These are phyloP conservation scores for Ehretia macrophylla DNA, from an alignment of 257 asterid species.

Conservation along the genomic window DNA sequence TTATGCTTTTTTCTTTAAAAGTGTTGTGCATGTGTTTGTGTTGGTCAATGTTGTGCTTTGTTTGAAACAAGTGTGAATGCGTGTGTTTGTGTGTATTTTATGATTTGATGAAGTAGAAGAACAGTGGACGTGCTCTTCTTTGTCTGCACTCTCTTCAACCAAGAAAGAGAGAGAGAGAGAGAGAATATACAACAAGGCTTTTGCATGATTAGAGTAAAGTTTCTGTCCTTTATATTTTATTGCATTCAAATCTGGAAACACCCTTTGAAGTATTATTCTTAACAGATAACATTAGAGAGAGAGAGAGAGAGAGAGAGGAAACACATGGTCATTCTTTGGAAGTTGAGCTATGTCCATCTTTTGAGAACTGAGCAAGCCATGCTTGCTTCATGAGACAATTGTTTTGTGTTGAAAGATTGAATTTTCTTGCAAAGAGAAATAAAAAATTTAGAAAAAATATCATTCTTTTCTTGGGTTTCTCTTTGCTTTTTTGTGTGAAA, in stretches of 20 bases:
- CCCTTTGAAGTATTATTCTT: slow-evolving; percentile 17
- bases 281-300: slow-evolving; percentile 12
- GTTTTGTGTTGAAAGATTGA: background rate
- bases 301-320: slow-evolving; percentile 26
- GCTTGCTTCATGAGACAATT: slow-evolving; percentile 54
- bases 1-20: background rate
- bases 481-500: slow-evolving; percentile 12
- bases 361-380: slow-evolving; percentile 64
- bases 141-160: slow-evolving; percentile 43
- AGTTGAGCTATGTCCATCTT: slow-evolving; percentile 50
- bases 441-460: background rate
- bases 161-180: slow-evolving; percentile 33
- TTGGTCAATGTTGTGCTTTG: slow-evolving; percentile 41
- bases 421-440: slow-evolving; percentile 15
- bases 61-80: slow-evolving; percentile 27
- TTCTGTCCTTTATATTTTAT: slow-evolving; percentile 21
- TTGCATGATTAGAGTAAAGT: slow-evolving; percentile 25
- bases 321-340: slow-evolving; percentile 31
- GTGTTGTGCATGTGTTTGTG: slow-evolving; percentile 1
- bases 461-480: slow-evolving; percentile 21
- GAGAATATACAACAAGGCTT: slow-evolving; percentile 1
- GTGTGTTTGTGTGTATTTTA: slow-evolving; percentile 16
- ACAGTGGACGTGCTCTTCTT: slow-evolving; percentile 59
- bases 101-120: slow-evolving; percentile 13
- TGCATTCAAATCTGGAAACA: slow-evolving; percentile 16